Evolutionary conservation across 1,284 basidiomycete species (phyloP).

Genomic region (Malassezia obtusa): DNA sequence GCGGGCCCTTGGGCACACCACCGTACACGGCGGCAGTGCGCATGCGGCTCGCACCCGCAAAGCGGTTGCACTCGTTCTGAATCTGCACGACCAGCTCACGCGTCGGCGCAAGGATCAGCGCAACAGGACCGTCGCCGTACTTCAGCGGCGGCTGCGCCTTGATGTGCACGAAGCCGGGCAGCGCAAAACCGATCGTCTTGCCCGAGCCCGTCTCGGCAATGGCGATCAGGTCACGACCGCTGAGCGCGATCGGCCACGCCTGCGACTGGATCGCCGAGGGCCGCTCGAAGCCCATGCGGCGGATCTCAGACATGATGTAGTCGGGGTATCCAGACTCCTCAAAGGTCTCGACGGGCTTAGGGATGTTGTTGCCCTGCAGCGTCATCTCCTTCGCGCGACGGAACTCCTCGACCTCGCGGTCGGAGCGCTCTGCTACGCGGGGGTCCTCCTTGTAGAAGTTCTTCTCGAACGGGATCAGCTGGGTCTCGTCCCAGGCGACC

Average conservation of each 20-base stretch:
- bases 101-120: constrained; percentile 89
- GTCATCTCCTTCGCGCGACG: constrained; percentile 74
- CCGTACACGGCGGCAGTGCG: constrained; percentile 98
- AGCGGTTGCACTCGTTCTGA: constrained; percentile 96
- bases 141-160: constrained; percentile 94
- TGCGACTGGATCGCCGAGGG: constrained; percentile 96
- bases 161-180: constrained; percentile 98
- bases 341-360: constrained; percentile 80
- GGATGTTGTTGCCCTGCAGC: constrained; percentile 79
- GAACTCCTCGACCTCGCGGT: constrained; percentile 81
- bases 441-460: constrained; percentile 97
- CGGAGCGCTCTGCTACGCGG: constrained; percentile 65
- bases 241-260: constrained; percentile 95
- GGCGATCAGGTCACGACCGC: constrained; percentile 85
- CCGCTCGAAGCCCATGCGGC: constrained; percentile 75
- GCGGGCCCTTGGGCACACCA: constrained; percentile 93
- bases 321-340: constrained; percentile 93
- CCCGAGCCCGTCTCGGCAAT: constrained; percentile 58
- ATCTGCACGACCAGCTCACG: constrained; percentile 98
- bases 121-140: constrained; percentile 93
- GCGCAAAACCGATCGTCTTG: constrained; percentile 90
- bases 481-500: constrained; percentile 69
- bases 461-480: constrained; percentile 63
- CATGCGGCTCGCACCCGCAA: constrained; percentile 90
- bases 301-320: constrained; percentile 86